Conservation (phyloP, 2,329 filamentous ascomycete species). For the Xylariales sp. region DNA sequence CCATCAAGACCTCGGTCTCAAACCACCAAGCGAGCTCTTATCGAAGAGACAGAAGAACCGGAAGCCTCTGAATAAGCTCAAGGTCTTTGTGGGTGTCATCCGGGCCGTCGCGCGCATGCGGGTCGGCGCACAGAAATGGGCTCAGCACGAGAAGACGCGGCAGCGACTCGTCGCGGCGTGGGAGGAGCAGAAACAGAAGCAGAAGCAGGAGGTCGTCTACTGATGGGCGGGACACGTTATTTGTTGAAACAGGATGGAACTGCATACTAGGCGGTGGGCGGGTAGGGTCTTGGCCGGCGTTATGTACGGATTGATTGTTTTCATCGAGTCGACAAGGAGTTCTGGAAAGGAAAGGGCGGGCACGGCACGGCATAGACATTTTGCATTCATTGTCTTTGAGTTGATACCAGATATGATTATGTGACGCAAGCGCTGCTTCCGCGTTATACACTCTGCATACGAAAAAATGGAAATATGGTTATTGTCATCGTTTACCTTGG, state of each 20-base stretch:
- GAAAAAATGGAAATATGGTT: conserved; percentile 11
- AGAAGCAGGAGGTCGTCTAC: conserved; percentile 1
- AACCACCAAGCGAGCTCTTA: conserved; percentile 48
- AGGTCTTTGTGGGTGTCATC: conserved; percentile 59
- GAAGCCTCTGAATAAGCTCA: conserved; percentile 50
- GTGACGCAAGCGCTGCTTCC: conserved; percentile 11
- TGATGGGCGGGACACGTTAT: neutral
- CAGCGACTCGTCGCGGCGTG: conserved; percentile 61
- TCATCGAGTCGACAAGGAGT: neutral
- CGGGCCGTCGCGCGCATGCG: conserved; percentile 65
- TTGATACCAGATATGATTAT: neutral
- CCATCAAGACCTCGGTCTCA: conserved; percentile 67
- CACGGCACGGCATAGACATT: conserved; percentile 8
- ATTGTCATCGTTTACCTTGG: neutral
- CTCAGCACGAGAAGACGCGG: conserved; percentile 63
- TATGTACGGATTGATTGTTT: conserved; percentile 12
- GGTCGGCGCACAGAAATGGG: conserved; percentile 62
- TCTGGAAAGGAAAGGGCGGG: neutral
- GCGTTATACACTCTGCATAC: neutral
- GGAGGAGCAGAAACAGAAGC: conserved; percentile 47
- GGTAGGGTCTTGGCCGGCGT: conserved; percentile 1
- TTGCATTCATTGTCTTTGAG: neutral
- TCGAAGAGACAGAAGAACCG: conserved; percentile 47
- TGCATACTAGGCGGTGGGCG: conserved; percentile 11
- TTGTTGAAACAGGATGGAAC: neutral